phyloP scores from a whole-genome alignment of 2,329 filamentous ascomycete species.

The Aspergillus fischeri region DNA sequence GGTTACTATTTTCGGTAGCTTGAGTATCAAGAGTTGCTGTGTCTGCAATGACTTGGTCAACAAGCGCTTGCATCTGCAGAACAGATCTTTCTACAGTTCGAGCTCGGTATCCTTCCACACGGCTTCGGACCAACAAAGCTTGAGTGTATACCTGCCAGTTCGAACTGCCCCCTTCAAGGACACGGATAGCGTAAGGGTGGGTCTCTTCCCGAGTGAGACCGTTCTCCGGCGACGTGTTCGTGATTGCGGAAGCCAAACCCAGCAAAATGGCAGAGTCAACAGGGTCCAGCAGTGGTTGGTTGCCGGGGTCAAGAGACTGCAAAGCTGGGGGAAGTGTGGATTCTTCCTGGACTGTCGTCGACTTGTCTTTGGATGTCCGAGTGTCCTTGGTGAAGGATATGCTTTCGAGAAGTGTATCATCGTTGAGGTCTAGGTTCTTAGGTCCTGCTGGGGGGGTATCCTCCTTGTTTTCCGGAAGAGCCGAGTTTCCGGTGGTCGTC shows the following conservation, averaged over 20 bases:
- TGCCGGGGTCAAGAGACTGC: constrained; percentile 64
- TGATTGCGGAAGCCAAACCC: constrained; percentile 74
- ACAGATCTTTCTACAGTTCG: constrained; percentile 86
- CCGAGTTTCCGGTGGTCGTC: constrained; percentile 6
- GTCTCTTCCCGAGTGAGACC: constrained; percentile 91
- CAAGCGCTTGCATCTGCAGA: constrained; percentile 87
- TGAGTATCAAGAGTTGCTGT: constrained; percentile 52
- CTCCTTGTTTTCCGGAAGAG: constrained; percentile 17
- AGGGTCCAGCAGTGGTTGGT: constrained; percentile 76
- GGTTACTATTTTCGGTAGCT: constrained; percentile 30
- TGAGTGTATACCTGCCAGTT: constrained; percentile 99
- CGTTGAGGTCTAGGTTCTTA: constrained; percentile 72
- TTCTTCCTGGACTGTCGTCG: constrained; percentile 38
- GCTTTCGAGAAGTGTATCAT: constrained; percentile 86
- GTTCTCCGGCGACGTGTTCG: constrained; percentile 80
- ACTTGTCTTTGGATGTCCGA: constrained; percentile 37
- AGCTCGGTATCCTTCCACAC: constrained; percentile 83
- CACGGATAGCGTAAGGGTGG: constrained; percentile 81
- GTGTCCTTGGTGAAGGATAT: constrained; percentile 69
- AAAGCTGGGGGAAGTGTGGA: constrained; percentile 58
- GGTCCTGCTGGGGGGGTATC: constrained; percentile 46
- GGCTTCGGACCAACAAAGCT: constrained; percentile 79
- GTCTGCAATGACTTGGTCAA: constrained; percentile 91
- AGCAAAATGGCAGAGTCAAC: constrained; percentile 89
- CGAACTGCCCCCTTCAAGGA: constrained; percentile 80